Conservation (phyloP, 352 stramenopile genomes). For the Phytophthora fragariaefolia region DNA sequence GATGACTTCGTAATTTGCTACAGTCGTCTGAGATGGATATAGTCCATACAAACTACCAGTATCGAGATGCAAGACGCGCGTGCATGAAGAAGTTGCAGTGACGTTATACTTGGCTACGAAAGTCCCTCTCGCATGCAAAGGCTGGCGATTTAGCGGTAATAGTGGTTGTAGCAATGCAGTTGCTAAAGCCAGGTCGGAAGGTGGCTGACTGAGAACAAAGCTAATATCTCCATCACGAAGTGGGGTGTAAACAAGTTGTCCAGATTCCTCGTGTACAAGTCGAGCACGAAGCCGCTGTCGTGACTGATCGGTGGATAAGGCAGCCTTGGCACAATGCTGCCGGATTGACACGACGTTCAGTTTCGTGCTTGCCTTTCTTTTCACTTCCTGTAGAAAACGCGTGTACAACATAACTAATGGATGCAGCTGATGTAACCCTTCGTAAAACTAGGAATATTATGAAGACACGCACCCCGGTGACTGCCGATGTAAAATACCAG, state of each 20-base stretch:
- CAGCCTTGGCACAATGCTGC: conserved; percentile 47
- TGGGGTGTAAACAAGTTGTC: conserved; percentile 44
- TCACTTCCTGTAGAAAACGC: conserved; percentile 48
- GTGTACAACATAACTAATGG: not conserved
- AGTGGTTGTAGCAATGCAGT: conserved; percentile 64
- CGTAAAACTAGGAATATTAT: not conserved
- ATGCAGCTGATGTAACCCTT: no score
- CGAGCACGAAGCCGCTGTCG: conserved; percentile 13
- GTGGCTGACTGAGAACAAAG: conserved; percentile 50
- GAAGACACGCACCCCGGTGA: conserved; percentile 48
- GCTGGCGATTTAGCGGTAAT: conserved; percentile 31
- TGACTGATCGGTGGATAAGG: conserved; percentile 9
- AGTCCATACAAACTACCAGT: conserved; percentile 44
- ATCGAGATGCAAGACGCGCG: conserved; percentile 49
- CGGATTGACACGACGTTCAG: conserved; percentile 28
- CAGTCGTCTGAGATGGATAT: conserved; percentile 15
- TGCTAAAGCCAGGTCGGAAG: conserved; percentile 49
- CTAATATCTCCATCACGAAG: conserved; percentile 70
- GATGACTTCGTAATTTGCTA: conserved; percentile 8
- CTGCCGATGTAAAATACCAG: conserved; percentile 71
- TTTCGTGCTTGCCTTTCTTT: conserved; percentile 44
- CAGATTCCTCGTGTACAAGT: conserved; percentile 48
- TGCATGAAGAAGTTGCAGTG: conserved; percentile 39
- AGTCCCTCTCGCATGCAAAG: conserved; percentile 42
- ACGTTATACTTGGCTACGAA: conserved; percentile 72